A percentile compares a stretch with the other conserved stretches of the same genome.
These are phyloP conservation scores for Cladosporium phlei DNA, from an alignment of 2,329 filamentous ascomycete species.

Conservation along the genomic window DNA sequence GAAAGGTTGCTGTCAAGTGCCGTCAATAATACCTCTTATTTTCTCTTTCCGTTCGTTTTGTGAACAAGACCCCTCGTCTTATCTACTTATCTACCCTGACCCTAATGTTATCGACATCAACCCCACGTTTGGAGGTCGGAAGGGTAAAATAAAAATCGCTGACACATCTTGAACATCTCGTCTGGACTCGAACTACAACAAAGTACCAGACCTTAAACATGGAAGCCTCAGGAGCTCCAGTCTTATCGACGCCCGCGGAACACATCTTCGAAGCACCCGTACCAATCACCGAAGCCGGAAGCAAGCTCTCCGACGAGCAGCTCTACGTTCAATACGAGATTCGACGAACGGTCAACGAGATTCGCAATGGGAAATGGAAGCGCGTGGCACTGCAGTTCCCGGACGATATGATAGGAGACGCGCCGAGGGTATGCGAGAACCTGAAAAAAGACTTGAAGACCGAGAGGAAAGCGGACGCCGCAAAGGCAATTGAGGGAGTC, in stretches of 20 bases:
- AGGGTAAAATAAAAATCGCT: too few relatives aligned
- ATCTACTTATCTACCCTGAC: too few relatives aligned
- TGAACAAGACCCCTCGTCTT: too few relatives aligned
- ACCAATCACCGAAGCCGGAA: conserved; percentile 32
- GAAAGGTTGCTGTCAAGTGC: too few relatives aligned
- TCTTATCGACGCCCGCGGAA: conserved; percentile 59
- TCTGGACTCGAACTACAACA: too few relatives aligned
- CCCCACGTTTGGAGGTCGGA: too few relatives aligned
- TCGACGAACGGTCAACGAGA: conserved; percentile 69
- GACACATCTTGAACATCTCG: too few relatives aligned
- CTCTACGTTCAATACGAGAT: conserved; percentile 79
- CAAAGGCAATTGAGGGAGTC: conserved; percentile 1
- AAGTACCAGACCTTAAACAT: too few relatives aligned
- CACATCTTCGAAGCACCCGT: conserved; percentile 55
- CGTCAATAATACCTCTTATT: too few relatives aligned
- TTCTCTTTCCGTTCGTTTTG: too few relatives aligned
- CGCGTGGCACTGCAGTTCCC: conserved; percentile 92
- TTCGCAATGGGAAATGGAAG: conserved; percentile 65
- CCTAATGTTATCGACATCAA: too few relatives aligned
- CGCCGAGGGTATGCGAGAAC: conserved; percentile 69
- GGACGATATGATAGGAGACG: conserved; percentile 84
- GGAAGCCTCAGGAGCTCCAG: conserved; percentile 40
- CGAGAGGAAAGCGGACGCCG: background rate
- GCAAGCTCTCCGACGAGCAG: conserved; percentile 58
- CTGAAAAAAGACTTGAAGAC: conserved; percentile 35